Percentiles rank a stretch among this genome's conserved stretches.
These are phyloP conservation scores for Amaranthus tricolor DNA, from an alignment of 179 eudicot species.

Conservation along the genomic window DNA sequence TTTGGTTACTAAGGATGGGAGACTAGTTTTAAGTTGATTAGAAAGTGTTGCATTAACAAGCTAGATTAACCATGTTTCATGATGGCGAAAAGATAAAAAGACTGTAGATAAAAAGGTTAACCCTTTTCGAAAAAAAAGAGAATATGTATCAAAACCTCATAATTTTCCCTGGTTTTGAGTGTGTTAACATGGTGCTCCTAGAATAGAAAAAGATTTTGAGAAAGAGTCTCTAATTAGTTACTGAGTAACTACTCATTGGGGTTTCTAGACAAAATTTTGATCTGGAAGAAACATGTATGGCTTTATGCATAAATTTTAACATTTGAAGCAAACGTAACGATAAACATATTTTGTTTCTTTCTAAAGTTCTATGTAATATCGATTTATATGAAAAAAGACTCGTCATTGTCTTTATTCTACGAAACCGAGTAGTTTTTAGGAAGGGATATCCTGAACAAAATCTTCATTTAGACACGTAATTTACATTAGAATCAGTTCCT, in stretches of 20 bases:
- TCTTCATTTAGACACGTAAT: not conserved
- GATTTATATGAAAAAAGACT: not conserved
- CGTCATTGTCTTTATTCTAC: not conserved
- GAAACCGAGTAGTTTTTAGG: not conserved
- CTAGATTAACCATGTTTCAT: not conserved
- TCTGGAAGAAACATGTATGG: not conserved
- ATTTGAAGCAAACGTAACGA: not conserved
- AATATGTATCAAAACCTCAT: not conserved
- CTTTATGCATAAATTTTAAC: not conserved
- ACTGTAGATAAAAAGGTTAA: not conserved
- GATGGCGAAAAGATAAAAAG: not conserved
- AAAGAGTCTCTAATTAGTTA: not conserved
- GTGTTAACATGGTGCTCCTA: not conserved
- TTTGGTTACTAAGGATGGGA: slow-evolving; percentile 33
- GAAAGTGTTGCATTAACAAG: slow-evolving; percentile 3
- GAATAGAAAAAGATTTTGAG: not conserved
- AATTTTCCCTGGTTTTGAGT: not conserved
- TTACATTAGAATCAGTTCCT: slow-evolving; percentile 21
- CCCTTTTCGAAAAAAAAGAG: not conserved
- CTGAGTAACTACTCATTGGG: not conserved
- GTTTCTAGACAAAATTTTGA: not conserved
- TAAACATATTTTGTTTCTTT: not conserved
- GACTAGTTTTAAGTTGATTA: not conserved
- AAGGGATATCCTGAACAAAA: not conserved
- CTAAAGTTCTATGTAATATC: not conserved